Base-by-base conservation (phyloP, 2,329 filamentous ascomycete genomes). In the Blastomyces silverae region DNA sequence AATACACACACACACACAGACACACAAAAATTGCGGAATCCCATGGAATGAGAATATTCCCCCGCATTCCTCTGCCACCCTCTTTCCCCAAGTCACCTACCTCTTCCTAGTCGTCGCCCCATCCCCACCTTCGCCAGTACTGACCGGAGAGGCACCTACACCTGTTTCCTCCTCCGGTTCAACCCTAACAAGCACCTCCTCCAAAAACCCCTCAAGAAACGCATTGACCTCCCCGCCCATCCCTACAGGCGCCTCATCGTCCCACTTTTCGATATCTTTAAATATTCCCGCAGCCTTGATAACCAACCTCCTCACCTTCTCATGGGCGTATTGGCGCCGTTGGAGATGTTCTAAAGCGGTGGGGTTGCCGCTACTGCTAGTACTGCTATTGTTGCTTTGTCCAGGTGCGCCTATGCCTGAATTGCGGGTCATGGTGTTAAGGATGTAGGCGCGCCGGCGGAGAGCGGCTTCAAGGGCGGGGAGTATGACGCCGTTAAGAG, bases 141-240 rank as follows among this genome's bases (percentile, higher is more conserved):
- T 2, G 11, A 25, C 25, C 11, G 37, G 11, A 46, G 13, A 20
- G 10, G 34, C 55, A 42, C 37, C 10, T 13, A n/a, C 57, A 22
- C 22, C 13, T 1, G 11, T 25, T 52, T 91, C 90, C 71, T 94
- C 90, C 67, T 92, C 82, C 3, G 92, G 90, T 79, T 97, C 93
- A 17, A 97, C 91, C 64, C 94, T 81, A 46, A 97, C 92, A 28
- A 99, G 80, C 31, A 99, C 89, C 80, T 99, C 94, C 76, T 99
- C 94, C 44, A 99, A 79, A 67, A 97, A 85, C 0, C 92, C 93
- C 76, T 99, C 94, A 8, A 97, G 78, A 70, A 97, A 95, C 0
- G 90, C 91, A 56, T 87, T 87, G 1, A 96, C 92, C 34, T 93
- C 92, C 56, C 91, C 88, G 0, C 92, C 93, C 93, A 97, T 97